Evolutionary conservation across 2,329 filamentous ascomycete genomes (phyloP).

Genomic region (Aspergillus pseudotamarii): DNA sequence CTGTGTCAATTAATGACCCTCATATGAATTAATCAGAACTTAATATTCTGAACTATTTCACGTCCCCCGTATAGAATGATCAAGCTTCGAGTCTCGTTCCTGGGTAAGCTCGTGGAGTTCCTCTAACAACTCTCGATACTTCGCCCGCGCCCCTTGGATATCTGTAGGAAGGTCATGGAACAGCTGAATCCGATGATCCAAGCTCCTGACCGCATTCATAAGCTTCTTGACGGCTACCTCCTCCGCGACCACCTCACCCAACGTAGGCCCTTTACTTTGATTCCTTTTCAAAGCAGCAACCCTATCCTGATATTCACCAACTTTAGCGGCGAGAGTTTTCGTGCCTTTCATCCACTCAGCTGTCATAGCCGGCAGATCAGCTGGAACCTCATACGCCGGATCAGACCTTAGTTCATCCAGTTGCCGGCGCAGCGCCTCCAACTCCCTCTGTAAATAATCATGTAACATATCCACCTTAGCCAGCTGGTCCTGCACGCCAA

Average conservation of each 20-base stretch:
- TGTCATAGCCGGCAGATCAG: constrained; percentile 69
- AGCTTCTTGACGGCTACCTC: constrained; percentile 63
- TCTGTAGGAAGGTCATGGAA: constrained; percentile 77
- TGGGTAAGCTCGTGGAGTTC: constrained; percentile 65
- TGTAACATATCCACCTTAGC: constrained; percentile 60
- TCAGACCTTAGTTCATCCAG: constrained; percentile 36
- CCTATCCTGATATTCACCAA: constrained; percentile 67
- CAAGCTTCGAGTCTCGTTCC: constrained; percentile 73
- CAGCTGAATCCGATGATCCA: constrained; percentile 65
- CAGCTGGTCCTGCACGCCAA: constrained; percentile 59
- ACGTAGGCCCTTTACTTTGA: constrained; percentile 32
- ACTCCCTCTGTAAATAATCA: constrained; percentile 57
- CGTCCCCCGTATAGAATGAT: constrained; percentile 62
- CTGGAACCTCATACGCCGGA: constrained; percentile 54
- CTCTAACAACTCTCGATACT: constrained; percentile 67
- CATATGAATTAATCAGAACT: constrained; percentile 7
- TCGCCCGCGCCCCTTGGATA: constrained; percentile 66
- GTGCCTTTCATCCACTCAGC: constrained; percentile 71
- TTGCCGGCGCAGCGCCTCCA: constrained; percentile 36
- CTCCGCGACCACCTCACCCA: constrained; percentile 58
- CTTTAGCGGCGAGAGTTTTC: constrained; percentile 66
- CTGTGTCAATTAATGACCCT: constrained; percentile 9
- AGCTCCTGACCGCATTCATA: constrained; percentile 63
- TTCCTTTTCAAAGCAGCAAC: constrained; percentile 47
- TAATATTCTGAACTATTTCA: constrained; percentile 1